Evolutionary conservation across 192 early-diverging fungal species (phyloP), one percentile per base, ranked within the genome.

Genomic region (Coemansia sp.): DNA sequence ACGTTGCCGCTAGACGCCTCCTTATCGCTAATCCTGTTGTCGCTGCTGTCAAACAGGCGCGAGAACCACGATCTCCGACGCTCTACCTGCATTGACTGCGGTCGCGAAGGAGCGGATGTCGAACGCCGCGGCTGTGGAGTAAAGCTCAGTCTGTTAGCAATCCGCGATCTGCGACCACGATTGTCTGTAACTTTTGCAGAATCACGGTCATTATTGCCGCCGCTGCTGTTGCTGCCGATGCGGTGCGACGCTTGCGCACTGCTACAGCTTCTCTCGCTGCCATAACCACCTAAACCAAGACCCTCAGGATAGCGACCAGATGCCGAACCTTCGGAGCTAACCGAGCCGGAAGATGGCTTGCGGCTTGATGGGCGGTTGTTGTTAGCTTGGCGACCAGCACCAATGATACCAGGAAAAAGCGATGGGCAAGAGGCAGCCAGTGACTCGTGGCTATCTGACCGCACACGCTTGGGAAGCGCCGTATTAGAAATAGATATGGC

Each of bases 91-190:
- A 75, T 75, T 3, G 72, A 69, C 53, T 75, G 72, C 12, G 72
- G 72, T 0, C 72, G 62, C 9, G 72, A 75, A 11, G 72, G 72
- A 22, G 65, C 72, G 12, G 72, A 75, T 5, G 72, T 75, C 9
- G 72, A 75, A 14, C 72, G 66, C 0, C 72, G 66, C 3, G 72
- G 61, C 61, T 75, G 53, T 2, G 66, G 45, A 2, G 62, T 66
- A 18, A 69, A 54, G 18, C 72, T 75, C 43, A 75, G 43, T 0
- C 72, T 14, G 33, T 53, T 37, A 9, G 52, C 52, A 40, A 53
- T 10, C 34, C 52, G 10, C 19, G n/a, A 19, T 5, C 52, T 14
- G 2, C 37, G 30, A 8, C 37, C 33, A 21, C 46, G 17, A 11
- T 21, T 22, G 21, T 21, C 46, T 5, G 21, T n/a, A 21, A 5